Evolutionary conservation across 2,329 filamentous ascomycete genomes (phyloP).

Genomic region (Sporothrix schenckii): DNA sequence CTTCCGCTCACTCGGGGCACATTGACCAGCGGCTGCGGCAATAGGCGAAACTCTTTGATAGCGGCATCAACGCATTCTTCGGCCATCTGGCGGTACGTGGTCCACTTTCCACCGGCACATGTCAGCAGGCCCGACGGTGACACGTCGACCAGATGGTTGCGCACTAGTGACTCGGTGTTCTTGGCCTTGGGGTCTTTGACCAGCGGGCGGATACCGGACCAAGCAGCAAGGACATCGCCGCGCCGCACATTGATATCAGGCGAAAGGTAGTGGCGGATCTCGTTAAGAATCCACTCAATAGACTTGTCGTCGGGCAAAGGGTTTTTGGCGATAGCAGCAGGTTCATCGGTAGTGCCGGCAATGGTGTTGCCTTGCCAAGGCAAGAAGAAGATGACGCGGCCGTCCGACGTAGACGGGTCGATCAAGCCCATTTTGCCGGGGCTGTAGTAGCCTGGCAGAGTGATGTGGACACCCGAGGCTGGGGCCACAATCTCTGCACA

Average conservation of each 20-base stretch:
- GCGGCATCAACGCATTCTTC: conserved; percentile 82
- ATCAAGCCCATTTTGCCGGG: conserved; percentile 81
- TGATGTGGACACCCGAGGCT: conserved; percentile 77
- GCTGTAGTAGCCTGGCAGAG: conserved; percentile 78
- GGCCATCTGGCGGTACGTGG: conserved; percentile 85
- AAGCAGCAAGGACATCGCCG: conserved; percentile 76
- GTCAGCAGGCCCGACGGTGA: conserved; percentile 75
- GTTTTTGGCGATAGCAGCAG: conserved; percentile 67
- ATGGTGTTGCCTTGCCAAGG: conserved; percentile 87
- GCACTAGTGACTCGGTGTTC: conserved; percentile 81
- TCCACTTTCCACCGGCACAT: conserved; percentile 85
- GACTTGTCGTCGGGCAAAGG: conserved; percentile 75
- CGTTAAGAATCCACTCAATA: conserved; percentile 78
- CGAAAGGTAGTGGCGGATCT: conserved; percentile 74
- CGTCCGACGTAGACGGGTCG: conserved; percentile 78
- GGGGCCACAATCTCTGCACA: conserved; percentile 76
- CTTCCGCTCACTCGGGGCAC: conserved; percentile 69
- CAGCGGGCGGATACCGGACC: conserved; percentile 75
- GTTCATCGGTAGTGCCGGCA: conserved; percentile 78
- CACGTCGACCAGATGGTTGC: conserved; percentile 76
- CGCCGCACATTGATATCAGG: conserved; percentile 75
- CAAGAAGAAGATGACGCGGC: conserved; percentile 84
- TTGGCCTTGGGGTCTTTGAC: conserved; percentile 79
- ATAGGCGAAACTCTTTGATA: conserved; percentile 65
- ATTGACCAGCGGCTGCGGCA: conserved; percentile 50